Evolutionary conservation across 306 rosid genomes (phyloP).

Genomic region (Quercus engelmannii): DNA sequence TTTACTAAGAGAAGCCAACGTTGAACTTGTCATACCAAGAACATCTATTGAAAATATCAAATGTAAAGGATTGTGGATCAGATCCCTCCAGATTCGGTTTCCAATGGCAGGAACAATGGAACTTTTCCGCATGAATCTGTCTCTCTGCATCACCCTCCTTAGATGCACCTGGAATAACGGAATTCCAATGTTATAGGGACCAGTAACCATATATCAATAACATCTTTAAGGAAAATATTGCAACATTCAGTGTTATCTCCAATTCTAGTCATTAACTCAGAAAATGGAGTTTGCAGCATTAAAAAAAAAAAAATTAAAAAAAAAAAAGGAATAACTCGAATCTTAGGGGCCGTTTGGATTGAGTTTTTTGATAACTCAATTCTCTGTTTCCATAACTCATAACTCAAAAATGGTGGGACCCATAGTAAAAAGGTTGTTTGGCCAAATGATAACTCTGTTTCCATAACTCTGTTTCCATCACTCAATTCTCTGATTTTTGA

Average conservation of each 20-base stretch:
- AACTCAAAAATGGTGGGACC: no score
- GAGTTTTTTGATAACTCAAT: no score
- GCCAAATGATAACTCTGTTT: no score
- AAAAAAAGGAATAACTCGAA: not conserved
- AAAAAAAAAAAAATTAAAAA: no score
- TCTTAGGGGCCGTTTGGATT: no score
- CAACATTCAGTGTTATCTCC: not conserved
- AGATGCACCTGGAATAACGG: constrained; percentile 72
- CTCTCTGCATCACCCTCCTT: constrained; percentile 92
- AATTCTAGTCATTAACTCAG: not conserved
- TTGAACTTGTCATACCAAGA: constrained; percentile 97
- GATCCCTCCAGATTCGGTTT: constrained; percentile 91
- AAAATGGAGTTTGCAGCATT: not conserved
- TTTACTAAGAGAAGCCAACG: constrained; percentile 86
- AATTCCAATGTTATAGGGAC: constrained; percentile 19
- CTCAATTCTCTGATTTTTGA: no score
- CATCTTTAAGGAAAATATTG: not conserved
- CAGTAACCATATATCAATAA: not conserved
- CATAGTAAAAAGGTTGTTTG: no score
- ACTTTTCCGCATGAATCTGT: constrained; percentile 94
- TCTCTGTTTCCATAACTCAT: no score
- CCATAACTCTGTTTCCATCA: no score
- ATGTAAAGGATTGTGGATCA: constrained; percentile 94
- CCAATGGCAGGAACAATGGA: constrained; percentile 81
- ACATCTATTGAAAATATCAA: constrained; percentile 91